phyloP scores from a whole-genome alignment of 768 basidiomycete species.

The Lactarius tabidus region DNA sequence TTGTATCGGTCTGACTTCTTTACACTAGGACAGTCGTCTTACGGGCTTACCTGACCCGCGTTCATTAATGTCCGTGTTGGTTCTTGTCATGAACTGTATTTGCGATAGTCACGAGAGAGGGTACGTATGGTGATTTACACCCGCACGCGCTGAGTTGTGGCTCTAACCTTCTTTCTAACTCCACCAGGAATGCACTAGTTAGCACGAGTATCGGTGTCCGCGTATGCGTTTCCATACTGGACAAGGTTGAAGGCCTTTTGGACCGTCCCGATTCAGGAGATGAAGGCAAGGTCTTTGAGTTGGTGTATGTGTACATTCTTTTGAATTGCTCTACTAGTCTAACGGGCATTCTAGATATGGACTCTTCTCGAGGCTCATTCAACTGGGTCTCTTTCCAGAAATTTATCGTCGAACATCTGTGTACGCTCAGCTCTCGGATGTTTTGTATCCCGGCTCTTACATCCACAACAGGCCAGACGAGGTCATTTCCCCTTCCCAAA shows the following conservation, averaged over 20 bases:
- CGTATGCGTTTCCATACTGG: conserved; percentile 64
- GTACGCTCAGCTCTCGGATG: conserved; percentile 4
- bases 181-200: conserved; percentile 47
- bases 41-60: conserved; percentile 20
- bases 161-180: conserved; percentile 3
- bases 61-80: conserved; percentile 15
- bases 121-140: conserved; percentile 12
- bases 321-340: conserved; percentile 3
- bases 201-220: conserved; percentile 54
- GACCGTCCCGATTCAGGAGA: conserved; percentile 64
- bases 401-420: conserved; percentile 20
- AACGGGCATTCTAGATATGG: conserved; percentile 22
- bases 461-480: conserved; percentile 52
- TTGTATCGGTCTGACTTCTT: conserved; percentile 10
- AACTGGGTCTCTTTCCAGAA: conserved; percentile 23
- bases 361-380: conserved; percentile 21
- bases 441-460: not conserved
- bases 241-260: conserved; percentile 64
- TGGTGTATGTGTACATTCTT: conserved; percentile 47
- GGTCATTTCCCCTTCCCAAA: conserved; percentile 79
- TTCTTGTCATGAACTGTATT: conserved; percentile 24
- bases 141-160: not conserved
- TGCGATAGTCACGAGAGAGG: conserved; percentile 12
- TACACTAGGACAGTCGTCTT: conserved; percentile 43
- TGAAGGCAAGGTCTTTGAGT: conserved; percentile 66